These are phyloP conservation scores for Conticribra guillardii DNA, from an alignment of 108 stramenopile species.

Conservation along the genomic window DNA sequence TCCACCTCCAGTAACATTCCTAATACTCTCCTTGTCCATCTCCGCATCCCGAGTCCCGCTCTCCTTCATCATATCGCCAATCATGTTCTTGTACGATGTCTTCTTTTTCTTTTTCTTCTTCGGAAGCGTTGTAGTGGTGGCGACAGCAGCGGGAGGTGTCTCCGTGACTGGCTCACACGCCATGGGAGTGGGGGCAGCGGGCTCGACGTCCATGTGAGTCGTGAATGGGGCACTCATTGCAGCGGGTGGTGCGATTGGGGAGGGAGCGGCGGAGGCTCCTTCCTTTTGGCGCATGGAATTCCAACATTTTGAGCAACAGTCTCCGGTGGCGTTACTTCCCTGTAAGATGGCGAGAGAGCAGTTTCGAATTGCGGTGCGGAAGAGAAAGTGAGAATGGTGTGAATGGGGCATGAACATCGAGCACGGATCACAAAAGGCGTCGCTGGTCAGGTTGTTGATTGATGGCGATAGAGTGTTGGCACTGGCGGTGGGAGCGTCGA, in stretches of 20 bases:
- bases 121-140: constrained; percentile 16
- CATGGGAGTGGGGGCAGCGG: constrained; percentile 25
- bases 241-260: constrained; percentile 19
- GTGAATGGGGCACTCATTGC: constrained; percentile 1
- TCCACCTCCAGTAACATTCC: constrained; percentile 85
- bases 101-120: constrained; percentile 91
- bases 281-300: constrained; percentile 67
- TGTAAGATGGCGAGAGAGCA: constrained; percentile 17
- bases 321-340: constrained; percentile 87
- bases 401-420: constrained; percentile 14
- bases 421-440: no score
- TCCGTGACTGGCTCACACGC: constrained; percentile 19
- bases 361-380: not conserved
- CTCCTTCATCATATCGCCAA: constrained; percentile 67
- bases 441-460: no score
- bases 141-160: constrained; percentile 3
- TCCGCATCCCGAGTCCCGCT: constrained; percentile 51
- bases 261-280: constrained; percentile 21
- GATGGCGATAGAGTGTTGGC: no score
- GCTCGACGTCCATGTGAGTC: no score
- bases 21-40: constrained; percentile 76
- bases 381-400: not conserved
- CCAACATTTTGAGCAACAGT: constrained; percentile 91
- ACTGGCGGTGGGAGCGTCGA: no score
- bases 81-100: constrained; percentile 85